Evolutionary conservation across 805 yeast genomes (phyloP).

Genomic region (Clavispora santaluciae): DNA sequence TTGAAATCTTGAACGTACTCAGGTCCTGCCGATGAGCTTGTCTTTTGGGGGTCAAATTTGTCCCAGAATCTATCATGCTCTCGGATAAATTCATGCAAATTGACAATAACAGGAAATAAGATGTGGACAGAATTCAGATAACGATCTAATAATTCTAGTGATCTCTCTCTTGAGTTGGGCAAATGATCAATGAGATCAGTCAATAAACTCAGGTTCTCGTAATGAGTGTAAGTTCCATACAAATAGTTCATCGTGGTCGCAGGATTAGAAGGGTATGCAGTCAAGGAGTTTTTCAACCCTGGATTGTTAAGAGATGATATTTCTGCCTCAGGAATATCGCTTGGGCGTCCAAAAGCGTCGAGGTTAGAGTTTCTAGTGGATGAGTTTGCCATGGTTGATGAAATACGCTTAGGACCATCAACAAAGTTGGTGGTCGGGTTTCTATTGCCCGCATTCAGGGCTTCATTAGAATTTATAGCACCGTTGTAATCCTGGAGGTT

Average conservation of each 20-base stretch:
- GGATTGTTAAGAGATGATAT: slow-evolving; percentile 16
- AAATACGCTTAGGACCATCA: slow-evolving; percentile 11
- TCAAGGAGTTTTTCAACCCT: slow-evolving; percentile 23
- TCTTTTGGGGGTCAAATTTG: slow-evolving; percentile 13
- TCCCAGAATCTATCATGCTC: slow-evolving; percentile 51
- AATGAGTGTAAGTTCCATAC: slow-evolving; percentile 37
- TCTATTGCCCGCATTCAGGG: slow-evolving; percentile 8
- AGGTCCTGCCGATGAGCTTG: slow-evolving; percentile 7
- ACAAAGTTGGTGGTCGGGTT: slow-evolving; percentile 13
- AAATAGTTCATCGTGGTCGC: slow-evolving; percentile 30
- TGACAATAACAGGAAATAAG: slow-evolving; percentile 47
- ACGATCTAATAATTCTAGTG: slow-evolving; percentile 44
- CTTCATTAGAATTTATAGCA: slow-evolving; percentile 6
- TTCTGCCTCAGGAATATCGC: background rate
- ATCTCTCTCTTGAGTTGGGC: slow-evolving; percentile 40
- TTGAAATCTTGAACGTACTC: slow-evolving; percentile 28
- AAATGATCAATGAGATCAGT: slow-evolving; percentile 39
- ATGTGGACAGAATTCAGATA: slow-evolving; percentile 52
- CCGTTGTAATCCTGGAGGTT: slow-evolving; percentile 4
- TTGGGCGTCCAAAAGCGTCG: slow-evolving; percentile 1
- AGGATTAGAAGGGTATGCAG: slow-evolving; percentile 29
- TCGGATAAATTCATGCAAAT: slow-evolving; percentile 37
- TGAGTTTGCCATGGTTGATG: background rate
- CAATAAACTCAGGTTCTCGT: slow-evolving; percentile 29
- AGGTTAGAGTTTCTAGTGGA: background rate